These are phyloP conservation scores for Fomitopsis schrenkii DNA, from an alignment of 1,284 basidiomycete species.

Conservation along the genomic window DNA sequence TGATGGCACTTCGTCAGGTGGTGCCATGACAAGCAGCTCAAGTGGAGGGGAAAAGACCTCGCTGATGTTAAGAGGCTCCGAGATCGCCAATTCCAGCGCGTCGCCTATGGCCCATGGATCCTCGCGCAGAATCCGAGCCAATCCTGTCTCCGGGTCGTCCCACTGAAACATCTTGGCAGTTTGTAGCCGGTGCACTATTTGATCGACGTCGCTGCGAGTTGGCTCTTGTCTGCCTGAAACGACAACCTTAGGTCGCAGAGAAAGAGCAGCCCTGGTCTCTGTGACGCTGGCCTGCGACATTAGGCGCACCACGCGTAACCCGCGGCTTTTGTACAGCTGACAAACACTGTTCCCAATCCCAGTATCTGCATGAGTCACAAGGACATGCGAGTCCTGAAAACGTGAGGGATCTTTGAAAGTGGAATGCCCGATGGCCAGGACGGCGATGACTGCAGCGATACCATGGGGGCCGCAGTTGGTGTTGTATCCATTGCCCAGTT, in stretches of 20 bases:
- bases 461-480: background rate
- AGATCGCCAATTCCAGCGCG: conserved; percentile 1
- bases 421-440: conserved; percentile 5
- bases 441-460: conserved; percentile 2
- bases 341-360: background rate
- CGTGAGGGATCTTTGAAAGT: conserved; percentile 9
- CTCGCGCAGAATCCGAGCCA: background rate
- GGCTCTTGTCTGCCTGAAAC: conserved; percentile 3
- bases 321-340: conserved; percentile 3
- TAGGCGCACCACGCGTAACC: background rate
- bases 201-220: background rate
- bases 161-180: conserved; percentile 7
- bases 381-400: background rate
- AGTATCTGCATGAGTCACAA: conserved; percentile 9
- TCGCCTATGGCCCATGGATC: conserved; percentile 13
- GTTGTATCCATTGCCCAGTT: background rate
- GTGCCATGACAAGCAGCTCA: background rate
- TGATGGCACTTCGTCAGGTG: background rate
- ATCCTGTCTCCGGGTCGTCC: conserved; percentile 8
- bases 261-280: background rate
- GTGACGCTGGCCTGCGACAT: background rate
- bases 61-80: background rate
- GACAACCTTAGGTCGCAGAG: conserved; percentile 3
- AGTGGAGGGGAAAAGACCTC: background rate
- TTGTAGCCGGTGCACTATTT: background rate